Base-by-base conservation (phyloP, 2,329 filamentous ascomycete species). In the Sclerotinia minor region DNA sequence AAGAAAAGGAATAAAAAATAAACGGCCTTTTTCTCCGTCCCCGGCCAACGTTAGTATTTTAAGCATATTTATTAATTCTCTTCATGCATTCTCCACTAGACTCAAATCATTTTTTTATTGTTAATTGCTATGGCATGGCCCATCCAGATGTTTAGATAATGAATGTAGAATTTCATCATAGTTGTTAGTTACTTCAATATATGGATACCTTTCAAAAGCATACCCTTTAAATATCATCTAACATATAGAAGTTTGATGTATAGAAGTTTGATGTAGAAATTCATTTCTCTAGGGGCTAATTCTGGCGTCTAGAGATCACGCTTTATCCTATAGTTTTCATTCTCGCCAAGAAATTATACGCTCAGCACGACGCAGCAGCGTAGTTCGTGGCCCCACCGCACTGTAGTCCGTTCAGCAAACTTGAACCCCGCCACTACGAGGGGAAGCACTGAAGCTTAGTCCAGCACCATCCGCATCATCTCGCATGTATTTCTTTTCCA, bases 1-100 rank as follows among this genome's bases (percentile, higher is more conserved):
- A 70, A 60, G 67, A 61, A 60, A 55, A 64, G 64, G 60, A 58
- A 65, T 64, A 54, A 64, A 68, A 64, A 65, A 68, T 58, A 50
- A 66, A 66, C 59, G 59, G 59, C 45, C 44, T 50, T 61, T 63
- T 63, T 63, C 59, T 50, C 59, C 59, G 45, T 50, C 8, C 59
- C 45, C 45, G 24, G 59, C 45, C 41, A 50, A 50, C n/a, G 32
- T 50, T 50, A 38, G 41, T 55, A 19, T n/a, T 57, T 41, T 63
- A 49, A 6, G 24, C 50, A 35, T 13, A 38, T 26, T 58, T 44
- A 50, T 61, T 24, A 38, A 21, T 63, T 49, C 29, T 63, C 45
- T 38, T 21, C 5, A 13, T 21, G 8, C 21, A 2, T 26, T 61
- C n/a, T 24, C 21, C 29, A 49, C 58, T 60, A 60, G 26, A 50